phyloP scores from a whole-genome alignment of 2,329 filamentous ascomycete species.

The Penicillium concentricum region DNA sequence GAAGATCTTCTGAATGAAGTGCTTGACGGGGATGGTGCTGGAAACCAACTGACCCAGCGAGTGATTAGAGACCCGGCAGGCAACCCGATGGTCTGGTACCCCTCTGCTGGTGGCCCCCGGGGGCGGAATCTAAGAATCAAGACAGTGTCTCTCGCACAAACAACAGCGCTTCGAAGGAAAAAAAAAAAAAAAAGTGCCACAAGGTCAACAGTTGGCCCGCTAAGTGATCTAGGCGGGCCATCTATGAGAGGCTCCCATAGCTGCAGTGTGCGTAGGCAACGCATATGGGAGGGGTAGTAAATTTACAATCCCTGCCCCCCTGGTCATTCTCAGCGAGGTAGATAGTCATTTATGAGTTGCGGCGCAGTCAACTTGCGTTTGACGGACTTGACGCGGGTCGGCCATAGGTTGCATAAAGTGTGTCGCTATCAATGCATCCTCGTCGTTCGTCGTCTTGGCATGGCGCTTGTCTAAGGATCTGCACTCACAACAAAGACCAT shows the following conservation, averaged over 20 bases:
- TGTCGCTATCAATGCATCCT: conserved; percentile 16
- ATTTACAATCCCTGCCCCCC: conserved; percentile 7
- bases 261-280: conserved; percentile 17
- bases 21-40: conserved; percentile 14
- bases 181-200: conserved; percentile 7
- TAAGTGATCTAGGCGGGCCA: conserved; percentile 6
- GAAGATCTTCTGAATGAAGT: conserved; percentile 21
- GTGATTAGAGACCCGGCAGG: conserved; percentile 13
- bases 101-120: conserved; percentile 21
- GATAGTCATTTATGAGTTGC: conserved; percentile 10
- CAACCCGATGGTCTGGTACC: conserved; percentile 32
- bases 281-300: conserved; percentile 17
- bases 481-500: conserved; percentile 10
- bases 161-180: conserved; percentile 20
- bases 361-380: conserved; percentile 24
- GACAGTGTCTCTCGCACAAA: conserved; percentile 8
- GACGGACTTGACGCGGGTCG: conserved; percentile 15
- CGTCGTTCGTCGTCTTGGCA: conserved; percentile 32
- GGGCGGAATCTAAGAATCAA: conserved; percentile 13
- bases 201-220: conserved; percentile 9
- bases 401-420: conserved; percentile 13
- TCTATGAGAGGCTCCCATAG: conserved; percentile 11
- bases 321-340: conserved; percentile 8
- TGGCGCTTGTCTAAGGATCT: conserved; percentile 31
- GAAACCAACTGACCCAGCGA: conserved; percentile 13